These are phyloP conservation scores for Candida glucosophila DNA, from an alignment of 1,139 yeast genomes.

Conservation along the genomic window DNA sequence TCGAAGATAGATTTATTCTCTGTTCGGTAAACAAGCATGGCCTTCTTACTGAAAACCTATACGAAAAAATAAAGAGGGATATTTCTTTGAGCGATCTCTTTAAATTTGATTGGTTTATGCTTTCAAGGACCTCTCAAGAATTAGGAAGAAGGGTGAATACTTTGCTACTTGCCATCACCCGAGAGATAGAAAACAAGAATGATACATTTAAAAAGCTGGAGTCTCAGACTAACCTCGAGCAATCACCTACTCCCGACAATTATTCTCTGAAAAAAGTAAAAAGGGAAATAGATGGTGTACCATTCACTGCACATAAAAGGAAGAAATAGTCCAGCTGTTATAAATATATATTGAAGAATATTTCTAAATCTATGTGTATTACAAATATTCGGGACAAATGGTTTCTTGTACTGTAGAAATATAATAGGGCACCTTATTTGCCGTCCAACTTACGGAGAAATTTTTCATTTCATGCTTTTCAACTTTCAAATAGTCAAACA, in stretches of 20 bases:
- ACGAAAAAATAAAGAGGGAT: slow-evolving; percentile 71
- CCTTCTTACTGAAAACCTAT: slow-evolving; percentile 57
- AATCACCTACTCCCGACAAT: too few relatives aligned
- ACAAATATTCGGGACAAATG: slow-evolving; percentile 22
- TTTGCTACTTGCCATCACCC: slow-evolving; percentile 63
- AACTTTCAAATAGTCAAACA: slow-evolving; percentile 57
- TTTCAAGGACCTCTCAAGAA: slow-evolving; percentile 80
- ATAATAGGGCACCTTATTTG: slow-evolving; percentile 72
- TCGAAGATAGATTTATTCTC: slow-evolving; percentile 79
- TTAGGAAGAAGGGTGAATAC: slow-evolving; percentile 77
- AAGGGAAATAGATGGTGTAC: slow-evolving; percentile 3
- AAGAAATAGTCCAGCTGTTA: slow-evolving; percentile 1
- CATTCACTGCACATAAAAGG: neutral
- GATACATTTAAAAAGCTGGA: slow-evolving; percentile 5
- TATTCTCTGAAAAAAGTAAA: too few relatives aligned
- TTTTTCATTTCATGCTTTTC: slow-evolving; percentile 58
- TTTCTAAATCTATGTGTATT: too few relatives aligned
- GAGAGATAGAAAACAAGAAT: slow-evolving; percentile 52
- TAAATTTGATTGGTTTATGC: slow-evolving; percentile 83
- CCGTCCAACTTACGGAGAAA: slow-evolving; percentile 84
- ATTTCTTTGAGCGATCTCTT: slow-evolving; percentile 66
- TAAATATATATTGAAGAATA: too few relatives aligned
- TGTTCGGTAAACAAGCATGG: slow-evolving; percentile 73
- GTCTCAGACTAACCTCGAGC: too few relatives aligned
- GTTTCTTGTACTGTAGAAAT: slow-evolving; percentile 59